Evolutionary conservation across 2,329 filamentous ascomycete genomes (phyloP).

Genomic region (Dryadomyces quercivorus): DNA sequence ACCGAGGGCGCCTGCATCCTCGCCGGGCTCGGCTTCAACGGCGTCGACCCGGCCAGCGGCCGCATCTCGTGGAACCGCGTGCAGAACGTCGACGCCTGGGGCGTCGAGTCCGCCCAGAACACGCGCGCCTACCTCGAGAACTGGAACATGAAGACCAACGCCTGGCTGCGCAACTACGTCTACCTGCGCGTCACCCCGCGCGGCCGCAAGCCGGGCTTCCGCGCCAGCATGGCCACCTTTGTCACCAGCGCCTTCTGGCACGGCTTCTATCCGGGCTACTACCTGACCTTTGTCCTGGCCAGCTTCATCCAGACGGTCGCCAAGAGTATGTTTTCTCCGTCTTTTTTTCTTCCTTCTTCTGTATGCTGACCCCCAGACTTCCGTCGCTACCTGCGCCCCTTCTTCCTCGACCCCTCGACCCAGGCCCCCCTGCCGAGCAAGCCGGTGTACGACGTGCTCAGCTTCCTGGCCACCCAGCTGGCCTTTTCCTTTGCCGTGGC

Average conservation of each 20-base stretch:
- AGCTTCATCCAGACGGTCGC: constrained; percentile 87
- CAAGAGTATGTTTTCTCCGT: constrained; percentile 60
- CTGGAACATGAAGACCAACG: constrained; percentile 99
- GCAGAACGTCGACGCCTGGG: constrained; percentile 77
- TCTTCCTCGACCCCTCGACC: constrained; percentile 75
- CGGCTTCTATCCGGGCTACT: constrained; percentile 95
- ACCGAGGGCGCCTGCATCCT: constrained; percentile 93
- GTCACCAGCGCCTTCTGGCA: constrained; percentile 94
- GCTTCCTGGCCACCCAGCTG: constrained; percentile 19
- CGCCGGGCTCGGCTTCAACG: constrained; percentile 86
- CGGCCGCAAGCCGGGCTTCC: constrained; percentile 92
- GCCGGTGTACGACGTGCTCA: constrained; percentile 54
- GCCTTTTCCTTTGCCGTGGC: constrained; percentile 63
- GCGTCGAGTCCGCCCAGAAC: constrained; percentile 84
- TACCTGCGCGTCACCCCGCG: constrained; percentile 91
- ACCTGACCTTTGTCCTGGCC: constrained; percentile 77
- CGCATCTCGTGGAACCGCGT: constrained; percentile 83
- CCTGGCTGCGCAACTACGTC: constrained; percentile 91
- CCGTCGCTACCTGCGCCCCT: constrained; percentile 78
- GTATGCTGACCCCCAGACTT: constrained; percentile 46
- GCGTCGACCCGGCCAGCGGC: constrained; percentile 72
- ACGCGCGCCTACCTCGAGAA: constrained; percentile 79
- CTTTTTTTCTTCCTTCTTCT: not conserved
- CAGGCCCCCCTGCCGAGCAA: constrained; percentile 58
- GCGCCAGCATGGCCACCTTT: constrained; percentile 88